Conservation (phyloP, 192 early-diverging fungal genomes). For the Backusella parvicylindrica region DNA sequence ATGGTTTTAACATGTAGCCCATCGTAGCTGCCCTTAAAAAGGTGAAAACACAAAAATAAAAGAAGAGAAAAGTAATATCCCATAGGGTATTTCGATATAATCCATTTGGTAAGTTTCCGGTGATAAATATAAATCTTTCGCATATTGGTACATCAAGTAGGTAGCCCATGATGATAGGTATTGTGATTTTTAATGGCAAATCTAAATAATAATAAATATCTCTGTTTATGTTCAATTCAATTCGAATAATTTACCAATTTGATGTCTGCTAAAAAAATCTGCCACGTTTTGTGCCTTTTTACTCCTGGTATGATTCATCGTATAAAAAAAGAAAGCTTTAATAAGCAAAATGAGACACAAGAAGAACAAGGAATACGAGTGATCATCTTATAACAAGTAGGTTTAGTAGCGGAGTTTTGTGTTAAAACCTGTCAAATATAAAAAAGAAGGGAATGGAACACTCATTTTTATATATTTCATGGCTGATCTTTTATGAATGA, state of each 20-base stretch:
- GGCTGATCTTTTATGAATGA: neutral
- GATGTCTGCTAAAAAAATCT: constrained; percentile 20
- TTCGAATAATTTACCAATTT: constrained; percentile 45
- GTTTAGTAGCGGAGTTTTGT: neutral
- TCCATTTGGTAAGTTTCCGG: constrained; percentile 13
- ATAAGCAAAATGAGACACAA: neutral
- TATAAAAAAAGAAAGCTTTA: neutral
- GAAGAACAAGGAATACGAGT: neutral
- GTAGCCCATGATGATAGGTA: constrained; percentile 12
- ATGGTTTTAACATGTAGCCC: constrained; percentile 40
- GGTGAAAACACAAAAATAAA: constrained; percentile 61
- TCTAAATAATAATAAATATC: neutral
- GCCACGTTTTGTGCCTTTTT: neutral
- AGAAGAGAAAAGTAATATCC: constrained; percentile 60
- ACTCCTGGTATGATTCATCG: neutral
- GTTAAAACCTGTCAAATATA: neutral
- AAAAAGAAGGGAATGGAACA: neutral
- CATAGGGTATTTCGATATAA: constrained; percentile 51
- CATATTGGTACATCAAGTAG: constrained; percentile 24
- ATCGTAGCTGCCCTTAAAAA: constrained; percentile 52
- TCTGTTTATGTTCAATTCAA: too few relatives aligned
- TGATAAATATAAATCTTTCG: constrained; percentile 28
- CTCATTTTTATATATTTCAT: neutral
- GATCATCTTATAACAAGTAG: neutral
- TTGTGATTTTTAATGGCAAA: neutral